phyloP scores from a whole-genome alignment of 768 basidiomycete genomes.

The Tricholoma sp. region DNA sequence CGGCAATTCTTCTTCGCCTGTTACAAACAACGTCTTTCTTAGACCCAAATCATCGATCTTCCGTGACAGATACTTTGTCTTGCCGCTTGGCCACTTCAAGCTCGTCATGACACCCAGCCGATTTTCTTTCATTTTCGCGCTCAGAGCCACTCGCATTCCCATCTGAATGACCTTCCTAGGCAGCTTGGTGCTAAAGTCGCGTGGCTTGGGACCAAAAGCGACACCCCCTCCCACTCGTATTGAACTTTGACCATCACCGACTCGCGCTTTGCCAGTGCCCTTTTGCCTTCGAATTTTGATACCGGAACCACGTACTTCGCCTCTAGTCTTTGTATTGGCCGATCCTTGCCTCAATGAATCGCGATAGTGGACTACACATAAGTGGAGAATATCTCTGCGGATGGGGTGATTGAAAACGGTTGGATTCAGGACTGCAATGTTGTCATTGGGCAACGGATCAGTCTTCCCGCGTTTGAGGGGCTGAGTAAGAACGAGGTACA shows the following conservation, averaged over 20 bases:
- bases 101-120: constrained; percentile 70
- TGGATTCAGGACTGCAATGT: constrained; percentile 63
- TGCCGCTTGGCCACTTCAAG: constrained; percentile 66
- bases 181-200: constrained; percentile 88
- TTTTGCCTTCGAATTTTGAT: constrained; percentile 90
- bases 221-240: constrained; percentile 90
- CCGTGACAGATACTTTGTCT: constrained; percentile 62
- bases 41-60: constrained; percentile 63
- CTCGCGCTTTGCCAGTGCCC: constrained; percentile 83
- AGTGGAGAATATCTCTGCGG: constrained; percentile 88
- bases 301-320: constrained; percentile 86
- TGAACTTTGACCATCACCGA: constrained; percentile 84
- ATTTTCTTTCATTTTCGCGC: constrained; percentile 72
- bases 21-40: constrained; percentile 73
- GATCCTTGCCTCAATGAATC: constrained; percentile 90
- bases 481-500: constrained; percentile 59
- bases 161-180: constrained; percentile 91
- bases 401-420: constrained; percentile 87
- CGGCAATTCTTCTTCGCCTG: constrained; percentile 53
- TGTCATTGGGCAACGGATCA: constrained; percentile 34
- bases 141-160: constrained; percentile 89
- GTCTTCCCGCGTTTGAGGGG: constrained; percentile 43
- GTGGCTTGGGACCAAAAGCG: constrained; percentile 86
- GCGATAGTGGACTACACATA: constrained; percentile 84
- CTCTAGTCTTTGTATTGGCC: constrained; percentile 87